Base-by-base conservation (phyloP, 257 asterid genomes). In the Nicotiana otophora region DNA sequence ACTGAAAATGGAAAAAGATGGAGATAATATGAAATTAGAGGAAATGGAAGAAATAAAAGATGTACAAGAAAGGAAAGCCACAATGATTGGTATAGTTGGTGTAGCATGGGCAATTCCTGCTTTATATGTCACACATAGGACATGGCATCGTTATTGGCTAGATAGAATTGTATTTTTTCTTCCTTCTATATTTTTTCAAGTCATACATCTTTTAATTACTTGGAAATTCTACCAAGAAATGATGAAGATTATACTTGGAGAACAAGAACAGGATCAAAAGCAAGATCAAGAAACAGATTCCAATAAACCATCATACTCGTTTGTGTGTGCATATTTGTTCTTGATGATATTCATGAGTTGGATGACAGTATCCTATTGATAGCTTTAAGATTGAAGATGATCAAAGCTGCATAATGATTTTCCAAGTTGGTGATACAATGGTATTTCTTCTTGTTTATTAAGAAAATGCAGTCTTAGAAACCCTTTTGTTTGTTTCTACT, bases 81-180 rank as follows among this genome's bases (percentile, higher is more conserved):
- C 80, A 74, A 74, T 74, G 80, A n/a, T 74, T 74, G 63, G 80
- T 3, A 15, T 74, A 26, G 60, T 74, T 74, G 39, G 53, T 51
- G 80, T 51, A 48, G 63, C 80, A 48, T 74, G 80, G 63, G 63
- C 80, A 48, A 74, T 74, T 51, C 80, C 80, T 74, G 34, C 80
- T 7, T 15, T 74, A 74, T 58, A 74, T 74, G 42, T 74, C 39
- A 74, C 80, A 26, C 80, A 74, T 74, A 74, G 80, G 16, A 51
- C 80, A 74, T 74, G 80, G 80, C 80, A 74, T 74, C 63, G 60
- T 51, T 74, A 26, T 51, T 74, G 80, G 80, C 9, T 74, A 74
- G 62, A 74, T 51, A 74, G 63, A 10, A 74, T 51, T 7, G 28
- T 74, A 20, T 74, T 26, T 74, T 74, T 74, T 74, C 63, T 28